A percentile compares a stretch with the other conserved stretches of the same genome.
phyloP scores from a whole-genome alignment of 75 land plant genomes.

The Sequoia sempervirens region DNA sequence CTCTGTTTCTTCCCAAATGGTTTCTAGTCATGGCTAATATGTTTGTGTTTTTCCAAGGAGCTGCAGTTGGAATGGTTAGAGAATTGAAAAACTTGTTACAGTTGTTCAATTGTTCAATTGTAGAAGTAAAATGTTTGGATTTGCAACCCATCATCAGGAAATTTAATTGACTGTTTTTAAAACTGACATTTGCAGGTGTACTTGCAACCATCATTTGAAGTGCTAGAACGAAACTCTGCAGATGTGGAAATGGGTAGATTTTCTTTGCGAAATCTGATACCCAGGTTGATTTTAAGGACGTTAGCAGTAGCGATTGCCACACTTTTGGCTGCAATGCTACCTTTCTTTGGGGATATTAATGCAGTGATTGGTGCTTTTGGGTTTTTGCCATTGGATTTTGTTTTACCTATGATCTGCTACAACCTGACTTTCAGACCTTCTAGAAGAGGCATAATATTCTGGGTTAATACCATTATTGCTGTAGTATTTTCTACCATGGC shows the following conservation, averaged over 20 bases:
- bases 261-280: constrained; percentile 56
- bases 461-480: constrained; percentile 43
- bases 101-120: not conserved
- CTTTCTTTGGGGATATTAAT: constrained; percentile 84
- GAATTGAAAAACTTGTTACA: not conserved
- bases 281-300: constrained; percentile 47
- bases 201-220: constrained; percentile 70
- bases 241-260: constrained; percentile 37
- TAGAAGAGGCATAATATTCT: constrained; percentile 26
- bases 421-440: constrained; percentile 55
- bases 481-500: constrained; percentile 33
- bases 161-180: not conserved
- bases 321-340: constrained; percentile 71
- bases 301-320: constrained; percentile 36
- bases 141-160: too few species aligned
- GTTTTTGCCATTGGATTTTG: constrained; percentile 71
- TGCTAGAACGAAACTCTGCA: constrained; percentile 41
- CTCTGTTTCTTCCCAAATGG: constrained; percentile 58
- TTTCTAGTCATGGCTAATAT: constrained; percentile 52
- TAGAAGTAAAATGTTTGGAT: too few species aligned
- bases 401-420: constrained; percentile 56
- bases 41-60: constrained; percentile 52
- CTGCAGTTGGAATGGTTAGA: constrained; percentile 63
- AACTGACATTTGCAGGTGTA: constrained; percentile 44
- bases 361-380: constrained; percentile 77